phyloP scores from a whole-genome alignment of 768 basidiomycete genomes.

The Hirschioporus abietinus region DNA sequence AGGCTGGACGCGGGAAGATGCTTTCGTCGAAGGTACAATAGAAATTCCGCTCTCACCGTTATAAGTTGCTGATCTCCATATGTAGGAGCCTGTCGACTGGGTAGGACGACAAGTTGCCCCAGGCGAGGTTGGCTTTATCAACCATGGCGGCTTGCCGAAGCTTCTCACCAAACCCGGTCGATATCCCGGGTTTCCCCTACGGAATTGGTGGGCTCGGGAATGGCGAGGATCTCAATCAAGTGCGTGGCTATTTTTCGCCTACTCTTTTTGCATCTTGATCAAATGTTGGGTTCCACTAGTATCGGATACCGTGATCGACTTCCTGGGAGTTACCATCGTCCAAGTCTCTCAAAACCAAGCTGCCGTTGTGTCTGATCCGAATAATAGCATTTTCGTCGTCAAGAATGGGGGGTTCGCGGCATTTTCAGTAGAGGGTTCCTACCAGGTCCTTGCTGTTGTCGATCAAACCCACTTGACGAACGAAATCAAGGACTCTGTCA shows the following conservation, averaged over 20 bases:
- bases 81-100: slow-evolving; percentile 58
- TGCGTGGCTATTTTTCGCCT: slow-evolving; percentile 29
- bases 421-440: slow-evolving; percentile 73
- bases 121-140: slow-evolving; percentile 68
- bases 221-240: slow-evolving; percentile 66
- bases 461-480: slow-evolving; percentile 77
- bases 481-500: slow-evolving; percentile 55
- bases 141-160: slow-evolving; percentile 80
- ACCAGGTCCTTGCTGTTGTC: slow-evolving; percentile 70
- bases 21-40: slow-evolving; percentile 54
- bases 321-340: slow-evolving; percentile 75
- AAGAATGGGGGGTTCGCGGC: slow-evolving; percentile 78
- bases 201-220: slow-evolving; percentile 83
- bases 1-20: slow-evolving; percentile 54
- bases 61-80: not conserved
- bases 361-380: slow-evolving; percentile 72
- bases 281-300: slow-evolving; percentile 34
- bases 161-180: slow-evolving; percentile 68
- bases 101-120: slow-evolving; percentile 67
- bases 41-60: not conserved
- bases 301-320: slow-evolving; percentile 78
- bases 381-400: slow-evolving; percentile 76
- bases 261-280: not conserved
- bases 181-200: slow-evolving; percentile 68
- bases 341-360: slow-evolving; percentile 84